Evolutionary conservation across 2,329 filamentous ascomycete species (phyloP).

Genomic region (Hymenoscyphus repandus): DNA sequence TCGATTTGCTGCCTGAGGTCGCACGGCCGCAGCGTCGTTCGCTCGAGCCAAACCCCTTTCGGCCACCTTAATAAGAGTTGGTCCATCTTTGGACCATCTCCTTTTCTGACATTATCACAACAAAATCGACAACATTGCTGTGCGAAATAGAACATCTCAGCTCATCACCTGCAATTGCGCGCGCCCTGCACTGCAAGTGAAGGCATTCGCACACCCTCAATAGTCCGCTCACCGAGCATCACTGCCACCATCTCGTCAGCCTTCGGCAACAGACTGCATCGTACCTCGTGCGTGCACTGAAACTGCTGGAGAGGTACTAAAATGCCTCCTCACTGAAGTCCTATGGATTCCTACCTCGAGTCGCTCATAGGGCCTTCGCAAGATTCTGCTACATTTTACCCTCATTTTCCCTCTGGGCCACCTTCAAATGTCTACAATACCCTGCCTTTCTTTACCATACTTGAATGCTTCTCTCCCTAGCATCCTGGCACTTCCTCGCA

Average conservation of each 20-base stretch:
- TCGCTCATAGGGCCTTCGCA: neutral
- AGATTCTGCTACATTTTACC: too few relatives aligned
- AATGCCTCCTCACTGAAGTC: neutral
- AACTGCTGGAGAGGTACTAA: neutral
- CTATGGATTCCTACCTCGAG: neutral
- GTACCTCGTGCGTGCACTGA: neutral
- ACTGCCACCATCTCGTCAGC: neutral
- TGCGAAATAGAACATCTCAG: neutral
- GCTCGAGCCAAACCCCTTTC: too few relatives aligned
- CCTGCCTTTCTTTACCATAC: neutral
- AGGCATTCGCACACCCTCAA: constrained; percentile 2
- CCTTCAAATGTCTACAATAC: neutral
- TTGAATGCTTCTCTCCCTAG: neutral
- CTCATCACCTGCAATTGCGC: neutral
- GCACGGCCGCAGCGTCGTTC: too few relatives aligned
- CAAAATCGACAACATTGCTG: neutral
- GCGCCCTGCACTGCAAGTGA: neutral
- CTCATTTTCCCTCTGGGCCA: neutral
- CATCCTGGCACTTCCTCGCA: neutral
- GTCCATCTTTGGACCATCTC: too few relatives aligned
- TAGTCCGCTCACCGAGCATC: neutral
- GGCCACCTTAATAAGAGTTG: too few relatives aligned
- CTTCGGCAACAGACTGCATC: neutral
- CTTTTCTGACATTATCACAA: too few relatives aligned
- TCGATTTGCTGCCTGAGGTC: too few relatives aligned